Base-by-base conservation (phyloP, 768 basidiomycete genomes). In the Termitomyces sp. region DNA sequence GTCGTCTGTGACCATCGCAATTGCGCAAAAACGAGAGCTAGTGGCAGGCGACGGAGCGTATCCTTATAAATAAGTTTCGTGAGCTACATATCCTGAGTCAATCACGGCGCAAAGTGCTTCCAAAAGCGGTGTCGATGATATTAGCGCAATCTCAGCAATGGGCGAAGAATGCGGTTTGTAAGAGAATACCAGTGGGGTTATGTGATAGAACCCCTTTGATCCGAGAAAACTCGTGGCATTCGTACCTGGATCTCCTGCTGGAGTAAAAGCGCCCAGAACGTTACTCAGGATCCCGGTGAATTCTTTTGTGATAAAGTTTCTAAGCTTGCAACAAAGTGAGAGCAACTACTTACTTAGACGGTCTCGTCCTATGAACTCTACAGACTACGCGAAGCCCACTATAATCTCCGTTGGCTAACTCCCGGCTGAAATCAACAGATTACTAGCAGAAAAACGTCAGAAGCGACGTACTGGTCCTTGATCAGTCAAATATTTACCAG, bases 171-270 rank as follows among this genome's bases (percentile, higher is more conserved):
- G 57, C 45, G 33, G 51, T 61, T 55, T 61, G 61, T 60, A 60
- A 63, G 58, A 67, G 63, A 58, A 63, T 61, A 63, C 59, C 64
- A 65, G 36, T 54, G 59, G 61, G 64, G 66, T 59, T 60, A 63
- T 46, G 39, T 58, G 55, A 56, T 38, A 59, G 51, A 65, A 62
- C 35, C 55, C 44, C 22, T 22, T 36, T 57, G 56, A 46, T 57
- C 44, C 44, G 44, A 24, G 32, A 57, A 56, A 48, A 57, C 60
- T 65, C 54, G 51, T 62, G 58, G 61, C 49, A 57, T 59, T 53
- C 66, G 64, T 67, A 67, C 66, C 66, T 67, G 64, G 57, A 61
- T 63, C 60, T 65, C 61, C 52, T 63, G 59, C 39, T 60, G 61
- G 32, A 35, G 53, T 44, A 54, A 60, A 58, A 16, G 49, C 54